A percentile compares a stretch with the other conserved stretches of the same genome.
Evolutionary conservation across 1,284 basidiomycete genomes (phyloP).

Genomic region (Trametes sp.): DNA sequence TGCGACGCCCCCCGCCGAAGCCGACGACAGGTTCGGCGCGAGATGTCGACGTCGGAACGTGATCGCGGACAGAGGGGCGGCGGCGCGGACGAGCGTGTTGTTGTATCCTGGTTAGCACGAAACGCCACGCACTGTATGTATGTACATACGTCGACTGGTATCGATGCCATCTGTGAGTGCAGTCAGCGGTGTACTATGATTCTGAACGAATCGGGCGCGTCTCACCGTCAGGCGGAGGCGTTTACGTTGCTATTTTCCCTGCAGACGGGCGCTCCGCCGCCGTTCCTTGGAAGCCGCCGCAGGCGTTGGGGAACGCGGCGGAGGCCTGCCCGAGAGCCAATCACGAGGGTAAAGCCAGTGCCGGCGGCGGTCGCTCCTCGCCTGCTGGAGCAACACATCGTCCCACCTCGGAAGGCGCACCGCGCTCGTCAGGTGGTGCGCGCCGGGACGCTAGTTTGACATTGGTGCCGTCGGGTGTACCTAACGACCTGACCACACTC

Average conservation of each 20-base stretch:
- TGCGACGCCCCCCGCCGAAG: too few species aligned
- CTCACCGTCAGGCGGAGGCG: neutral
- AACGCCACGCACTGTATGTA: too few species aligned
- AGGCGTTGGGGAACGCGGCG: neutral
- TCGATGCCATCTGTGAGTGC: neutral
- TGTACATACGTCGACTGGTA: neutral
- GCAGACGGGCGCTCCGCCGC: constrained; percentile 17
- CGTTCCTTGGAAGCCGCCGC: constrained; percentile 7
- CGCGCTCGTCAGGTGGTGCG: constrained; percentile 10
- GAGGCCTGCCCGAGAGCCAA: constrained; percentile 11
- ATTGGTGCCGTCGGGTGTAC: constrained; percentile 23
- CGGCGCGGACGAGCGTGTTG: too few species aligned
- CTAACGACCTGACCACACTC: constrained; percentile 19
- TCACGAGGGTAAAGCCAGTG: constrained; percentile 8
- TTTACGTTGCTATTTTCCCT: constrained; percentile 12
- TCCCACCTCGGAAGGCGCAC: constrained; percentile 5
- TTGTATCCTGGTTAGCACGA: neutral
- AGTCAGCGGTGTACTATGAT: neutral
- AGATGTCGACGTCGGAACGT: constrained; percentile 1
- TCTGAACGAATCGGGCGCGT: too few species aligned
- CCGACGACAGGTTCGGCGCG: too few species aligned
- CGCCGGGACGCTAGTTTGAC: constrained; percentile 23
- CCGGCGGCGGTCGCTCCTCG: constrained; percentile 16
- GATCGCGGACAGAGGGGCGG: neutral
- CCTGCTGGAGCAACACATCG: neutral